Conservation (phyloP, 2,329 filamentous ascomycete genomes). For the Aspergillus arachidicola region DNA sequence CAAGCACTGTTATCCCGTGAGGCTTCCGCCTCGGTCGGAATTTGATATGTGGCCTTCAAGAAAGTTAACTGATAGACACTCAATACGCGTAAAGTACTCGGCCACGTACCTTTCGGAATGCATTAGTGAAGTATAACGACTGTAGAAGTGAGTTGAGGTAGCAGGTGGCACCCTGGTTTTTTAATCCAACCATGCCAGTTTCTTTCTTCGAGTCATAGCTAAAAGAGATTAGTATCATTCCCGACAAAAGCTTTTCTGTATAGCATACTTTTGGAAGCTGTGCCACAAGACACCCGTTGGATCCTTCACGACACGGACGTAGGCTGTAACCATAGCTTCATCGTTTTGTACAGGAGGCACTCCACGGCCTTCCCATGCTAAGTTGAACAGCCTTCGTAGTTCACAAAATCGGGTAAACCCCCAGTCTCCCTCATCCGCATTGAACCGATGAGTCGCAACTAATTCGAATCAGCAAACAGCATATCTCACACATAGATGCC, state of each 20-base stretch:
- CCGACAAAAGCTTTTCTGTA: background rate
- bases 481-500: conserved; percentile 3
- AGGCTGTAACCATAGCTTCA: conserved; percentile 50
- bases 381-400: conserved; percentile 78
- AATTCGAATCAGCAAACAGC: conserved; percentile 10
- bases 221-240: conserved; percentile 49
- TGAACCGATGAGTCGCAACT: conserved; percentile 92
- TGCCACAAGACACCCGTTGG: conserved; percentile 54
- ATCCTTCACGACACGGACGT: conserved; percentile 53
- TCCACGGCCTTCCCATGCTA: conserved; percentile 69
- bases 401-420: conserved; percentile 97
- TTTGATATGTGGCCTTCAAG: conserved; percentile 85
- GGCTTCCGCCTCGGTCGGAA: conserved; percentile 85
- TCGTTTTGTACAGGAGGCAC: conserved; percentile 58
- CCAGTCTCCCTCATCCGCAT: conserved; percentile 95
- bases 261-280: conserved; percentile 46
- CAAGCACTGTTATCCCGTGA: conserved; percentile 87
- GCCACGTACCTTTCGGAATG: conserved; percentile 77
- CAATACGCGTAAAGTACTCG: background rate
- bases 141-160: conserved; percentile 84
- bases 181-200: conserved; percentile 93
- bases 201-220: conserved; percentile 98
- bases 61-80: conserved; percentile 3
- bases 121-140: conserved; percentile 84
- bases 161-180: conserved; percentile 93